phyloP scores from a whole-genome alignment of 202 grass and related monocot genomes.

The Brachypodium distachyon region DNA sequence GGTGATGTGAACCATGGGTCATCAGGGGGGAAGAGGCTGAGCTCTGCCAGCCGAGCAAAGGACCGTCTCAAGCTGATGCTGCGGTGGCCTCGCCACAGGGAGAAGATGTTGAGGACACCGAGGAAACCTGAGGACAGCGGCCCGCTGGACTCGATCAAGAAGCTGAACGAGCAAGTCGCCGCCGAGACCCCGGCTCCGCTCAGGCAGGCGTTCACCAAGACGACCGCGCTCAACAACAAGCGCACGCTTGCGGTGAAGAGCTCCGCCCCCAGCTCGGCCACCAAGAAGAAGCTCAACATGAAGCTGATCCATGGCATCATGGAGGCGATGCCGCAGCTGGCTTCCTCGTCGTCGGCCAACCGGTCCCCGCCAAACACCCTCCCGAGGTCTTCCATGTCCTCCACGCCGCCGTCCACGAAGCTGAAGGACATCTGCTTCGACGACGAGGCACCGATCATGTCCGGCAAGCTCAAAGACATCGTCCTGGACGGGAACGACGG shows the following conservation, averaged over 20 bases:
- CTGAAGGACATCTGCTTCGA: conserved; percentile 56
- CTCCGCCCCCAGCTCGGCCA: conserved; percentile 39
- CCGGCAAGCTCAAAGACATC: conserved; percentile 60
- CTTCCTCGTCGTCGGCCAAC: background rate
- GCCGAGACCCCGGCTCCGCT: conserved; percentile 62
- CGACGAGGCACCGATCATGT: conserved; percentile 1
- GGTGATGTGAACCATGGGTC: conserved; percentile 31
- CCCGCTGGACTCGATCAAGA: conserved; percentile 65
- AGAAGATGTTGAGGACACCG: conserved; percentile 41
- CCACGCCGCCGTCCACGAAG: conserved; percentile 38
- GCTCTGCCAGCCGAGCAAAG: conserved; percentile 53
- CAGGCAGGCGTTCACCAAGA: conserved; percentile 56
- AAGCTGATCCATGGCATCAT: conserved; percentile 73
- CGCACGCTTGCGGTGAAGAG: conserved; percentile 59
- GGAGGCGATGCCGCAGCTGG: conserved; percentile 76
- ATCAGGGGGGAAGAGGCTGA: conserved; percentile 51
- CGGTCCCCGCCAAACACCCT: background rate
- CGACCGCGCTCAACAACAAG: conserved; percentile 56
- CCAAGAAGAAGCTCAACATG: conserved; percentile 63
- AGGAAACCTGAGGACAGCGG: conserved; percentile 36
- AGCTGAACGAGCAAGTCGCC: conserved; percentile 7
- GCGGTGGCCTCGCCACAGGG: conserved; percentile 66
- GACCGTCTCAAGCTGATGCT: conserved; percentile 76
- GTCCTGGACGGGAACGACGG: conserved; percentile 33
- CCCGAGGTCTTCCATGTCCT: conserved; percentile 26